phyloP scores from a whole-genome alignment of 2,329 filamentous ascomycete species.

The Septoria petroselini region DNA sequence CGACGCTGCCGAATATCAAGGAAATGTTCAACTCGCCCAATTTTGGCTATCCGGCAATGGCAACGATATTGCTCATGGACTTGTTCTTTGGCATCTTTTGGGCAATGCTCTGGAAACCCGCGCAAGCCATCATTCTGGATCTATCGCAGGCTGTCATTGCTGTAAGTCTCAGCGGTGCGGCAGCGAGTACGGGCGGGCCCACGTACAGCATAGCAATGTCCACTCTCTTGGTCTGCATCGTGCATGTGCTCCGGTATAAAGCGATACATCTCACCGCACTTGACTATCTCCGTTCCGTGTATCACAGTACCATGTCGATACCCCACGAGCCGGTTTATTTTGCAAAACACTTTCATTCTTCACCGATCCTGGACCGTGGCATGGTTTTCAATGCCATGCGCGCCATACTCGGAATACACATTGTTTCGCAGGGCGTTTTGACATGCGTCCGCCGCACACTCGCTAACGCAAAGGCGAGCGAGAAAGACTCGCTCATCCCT shows the following conservation, averaged over 20 bases:
- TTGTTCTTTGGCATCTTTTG: constrained; percentile 74
- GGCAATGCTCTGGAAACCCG: constrained; percentile 81
- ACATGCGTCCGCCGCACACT: constrained; percentile 38
- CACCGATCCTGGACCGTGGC: constrained; percentile 32
- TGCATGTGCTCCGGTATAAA: constrained; percentile 55
- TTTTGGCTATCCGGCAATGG: constrained; percentile 73
- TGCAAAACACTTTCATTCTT: constrained; percentile 34
- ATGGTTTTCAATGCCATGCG: constrained; percentile 35
- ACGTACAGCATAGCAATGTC: constrained; percentile 70
- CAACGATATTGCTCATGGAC: constrained; percentile 81
- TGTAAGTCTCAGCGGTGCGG: constrained; percentile 81
- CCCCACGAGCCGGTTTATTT: constrained; percentile 34
- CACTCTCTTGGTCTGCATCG: constrained; percentile 61
- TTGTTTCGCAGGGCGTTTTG: constrained; percentile 39
- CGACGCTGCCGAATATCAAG: constrained; percentile 72
- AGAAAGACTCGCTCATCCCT: constrained; percentile 33
- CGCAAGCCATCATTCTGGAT: constrained; percentile 84
- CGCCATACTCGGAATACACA: constrained; percentile 39
- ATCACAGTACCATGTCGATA: constrained; percentile 38
- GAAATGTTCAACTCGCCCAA: constrained; percentile 88
- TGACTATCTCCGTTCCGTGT: constrained; percentile 39
- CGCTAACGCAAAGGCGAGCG: constrained; percentile 38
- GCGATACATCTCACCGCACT: constrained; percentile 40
- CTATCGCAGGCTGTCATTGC: constrained; percentile 91
- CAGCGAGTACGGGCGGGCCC: constrained; percentile 63